Conservation (phyloP, 352 stramenopile genomes). For the Halophytophthora polymorphica region DNA sequence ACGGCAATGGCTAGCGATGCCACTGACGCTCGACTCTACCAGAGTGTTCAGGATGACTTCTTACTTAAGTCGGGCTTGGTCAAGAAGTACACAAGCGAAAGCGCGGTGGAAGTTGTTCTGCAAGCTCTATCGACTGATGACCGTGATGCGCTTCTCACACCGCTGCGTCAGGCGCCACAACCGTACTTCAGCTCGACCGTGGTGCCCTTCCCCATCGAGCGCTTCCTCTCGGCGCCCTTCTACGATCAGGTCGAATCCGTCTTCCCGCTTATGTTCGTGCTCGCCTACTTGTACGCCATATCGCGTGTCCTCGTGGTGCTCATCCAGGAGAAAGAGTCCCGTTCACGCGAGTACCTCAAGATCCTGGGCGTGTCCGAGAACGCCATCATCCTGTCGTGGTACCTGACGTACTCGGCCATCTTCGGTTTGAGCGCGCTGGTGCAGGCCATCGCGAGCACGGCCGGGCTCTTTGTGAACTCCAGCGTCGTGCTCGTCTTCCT, state of each 20-base stretch:
- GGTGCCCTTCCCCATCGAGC: conserved; percentile 43
- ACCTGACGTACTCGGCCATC: conserved; percentile 84
- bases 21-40: conserved; percentile 25
- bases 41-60: conserved; percentile 29
- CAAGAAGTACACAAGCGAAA: background rate
- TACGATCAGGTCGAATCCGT: conserved; percentile 61
- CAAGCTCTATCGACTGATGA: conserved; percentile 3
- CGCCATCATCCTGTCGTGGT: conserved; percentile 65
- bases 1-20: conserved; percentile 19
- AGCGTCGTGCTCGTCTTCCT: conserved; percentile 43
- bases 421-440: conserved; percentile 65
- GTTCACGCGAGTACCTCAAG: conserved; percentile 64
- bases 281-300: conserved; percentile 66
- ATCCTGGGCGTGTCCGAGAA: conserved; percentile 59
- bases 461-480: conserved; percentile 50
- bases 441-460: conserved; percentile 50
- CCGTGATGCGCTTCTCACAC: conserved; percentile 29
- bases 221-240: conserved; percentile 50
- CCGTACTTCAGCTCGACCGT: conserved; percentile 34
- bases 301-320: conserved; percentile 81
- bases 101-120: conserved; percentile 1
- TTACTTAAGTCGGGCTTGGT: conserved; percentile 23
- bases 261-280: conserved; percentile 85
- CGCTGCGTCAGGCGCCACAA: conserved; percentile 48
- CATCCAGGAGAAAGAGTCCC: conserved; percentile 82